Percentiles rank a stretch among this genome's conserved stretches.
Evolutionary conservation across 2,329 filamentous ascomycete genomes (phyloP).

Genomic region (Rosellinia necatrix): DNA sequence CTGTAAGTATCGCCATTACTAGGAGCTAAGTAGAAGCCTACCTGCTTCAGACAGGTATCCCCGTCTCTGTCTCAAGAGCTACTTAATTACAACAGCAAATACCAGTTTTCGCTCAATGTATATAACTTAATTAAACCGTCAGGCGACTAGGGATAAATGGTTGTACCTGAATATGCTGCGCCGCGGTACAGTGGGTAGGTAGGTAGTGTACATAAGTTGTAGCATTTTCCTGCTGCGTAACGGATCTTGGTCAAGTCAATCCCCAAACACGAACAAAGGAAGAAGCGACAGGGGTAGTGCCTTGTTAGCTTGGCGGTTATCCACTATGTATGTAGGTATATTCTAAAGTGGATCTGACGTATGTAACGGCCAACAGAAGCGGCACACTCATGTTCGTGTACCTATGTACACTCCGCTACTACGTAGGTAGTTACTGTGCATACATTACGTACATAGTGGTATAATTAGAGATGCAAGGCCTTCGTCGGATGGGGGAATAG

Average conservation of each 20-base stretch:
- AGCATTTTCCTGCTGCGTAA: not conserved
- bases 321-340: too few species aligned
- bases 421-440: not conserved
- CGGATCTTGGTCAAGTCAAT: conserved; percentile 5
- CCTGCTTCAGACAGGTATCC: too few species aligned
- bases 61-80: too few species aligned
- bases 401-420: not conserved
- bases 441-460: too few species aligned
- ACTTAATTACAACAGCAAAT: too few species aligned
- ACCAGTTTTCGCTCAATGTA: too few species aligned
- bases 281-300: not conserved
- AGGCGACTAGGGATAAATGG: too few species aligned
- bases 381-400: not conserved
- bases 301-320: conserved; percentile 10
- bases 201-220: not conserved
- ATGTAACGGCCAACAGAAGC: conserved; percentile 21
- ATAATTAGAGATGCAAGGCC: too few species aligned
- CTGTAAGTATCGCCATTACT: too few species aligned
- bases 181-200: not conserved
- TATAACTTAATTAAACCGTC: too few species aligned
- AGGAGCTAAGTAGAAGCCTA: too few species aligned
- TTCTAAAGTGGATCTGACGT: conserved; percentile 12
- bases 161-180: not conserved
- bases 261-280: conserved; percentile 18
- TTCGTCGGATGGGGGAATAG: too few species aligned